Evolutionary conservation across 129 eudicot genomes (phyloP).

Genomic region (Artemisia argyi): DNA sequence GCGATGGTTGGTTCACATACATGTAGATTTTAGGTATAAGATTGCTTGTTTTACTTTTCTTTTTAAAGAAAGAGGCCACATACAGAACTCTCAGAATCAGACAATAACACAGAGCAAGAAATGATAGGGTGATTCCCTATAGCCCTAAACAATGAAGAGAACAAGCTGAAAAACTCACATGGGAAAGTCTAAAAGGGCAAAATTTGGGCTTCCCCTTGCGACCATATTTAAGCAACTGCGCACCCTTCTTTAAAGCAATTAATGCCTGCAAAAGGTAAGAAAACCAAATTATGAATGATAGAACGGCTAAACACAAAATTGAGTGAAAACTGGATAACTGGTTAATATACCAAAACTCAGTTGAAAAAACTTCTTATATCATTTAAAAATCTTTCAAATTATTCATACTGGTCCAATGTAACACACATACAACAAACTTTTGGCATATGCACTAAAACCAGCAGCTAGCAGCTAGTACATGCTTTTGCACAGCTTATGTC

Average conservation of each 20-base stretch:
- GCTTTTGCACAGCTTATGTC: not conserved
- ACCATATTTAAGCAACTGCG: conserved; percentile 90
- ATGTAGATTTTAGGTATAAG: conserved; percentile 2
- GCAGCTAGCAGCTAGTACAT: not conserved
- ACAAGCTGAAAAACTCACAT: conserved; percentile 47
- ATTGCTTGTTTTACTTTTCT: conserved; percentile 4
- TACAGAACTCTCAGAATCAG: not conserved
- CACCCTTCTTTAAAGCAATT: conserved; percentile 85
- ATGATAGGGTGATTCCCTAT: not conserved
- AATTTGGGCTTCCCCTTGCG: conserved; percentile 93
- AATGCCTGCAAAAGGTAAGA: conserved; percentile 59
- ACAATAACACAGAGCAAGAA: not conserved
- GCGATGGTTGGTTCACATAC: not conserved
- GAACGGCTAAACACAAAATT: conserved; percentile 1
- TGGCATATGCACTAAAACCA: not conserved
- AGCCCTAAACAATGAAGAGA: not conserved
- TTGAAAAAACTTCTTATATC: not conserved
- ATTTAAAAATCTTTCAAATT: conserved; percentile 3
- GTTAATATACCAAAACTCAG: not conserved
- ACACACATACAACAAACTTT: not conserved
- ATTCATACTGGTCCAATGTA: not conserved
- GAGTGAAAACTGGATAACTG: not conserved
- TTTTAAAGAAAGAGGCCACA: not conserved
- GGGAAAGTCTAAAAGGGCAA: conserved; percentile 90
- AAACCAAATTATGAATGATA: conserved; percentile 7